Evolutionary conservation across 2,329 filamentous ascomycete genomes (phyloP).

Genomic region (Neonectria coccinea): DNA sequence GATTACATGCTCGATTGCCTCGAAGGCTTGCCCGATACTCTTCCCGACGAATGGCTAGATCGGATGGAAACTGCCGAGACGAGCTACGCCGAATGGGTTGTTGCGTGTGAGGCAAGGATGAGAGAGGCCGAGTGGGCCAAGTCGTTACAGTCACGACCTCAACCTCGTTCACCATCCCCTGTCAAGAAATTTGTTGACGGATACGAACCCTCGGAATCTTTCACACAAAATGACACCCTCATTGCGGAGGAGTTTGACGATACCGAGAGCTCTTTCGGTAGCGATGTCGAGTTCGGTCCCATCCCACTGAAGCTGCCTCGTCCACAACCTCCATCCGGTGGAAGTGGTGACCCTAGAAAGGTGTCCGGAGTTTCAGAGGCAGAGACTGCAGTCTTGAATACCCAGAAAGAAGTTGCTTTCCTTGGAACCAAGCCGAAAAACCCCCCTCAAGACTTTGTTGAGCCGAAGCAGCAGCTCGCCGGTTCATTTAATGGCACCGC

Average conservation of each 20-base stretch:
- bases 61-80: slow-evolving; percentile 83
- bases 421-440: slow-evolving; percentile 32
- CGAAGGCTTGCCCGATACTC: slow-evolving; percentile 84
- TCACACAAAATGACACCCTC: slow-evolving; percentile 23
- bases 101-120: slow-evolving; percentile 80
- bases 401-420: slow-evolving; percentile 27
- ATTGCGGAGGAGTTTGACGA: slow-evolving; percentile 32
- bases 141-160: slow-evolving; percentile 23
- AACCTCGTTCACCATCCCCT: slow-evolving; percentile 40
- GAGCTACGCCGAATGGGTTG: slow-evolving; percentile 83
- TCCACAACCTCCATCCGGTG: slow-evolving; percentile 25
- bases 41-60: slow-evolving; percentile 90
- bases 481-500: slow-evolving; percentile 34
- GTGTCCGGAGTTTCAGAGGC: slow-evolving; percentile 41
- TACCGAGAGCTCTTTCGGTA: slow-evolving; percentile 33
- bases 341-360: slow-evolving; percentile 31
- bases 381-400: slow-evolving; percentile 39
- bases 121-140: slow-evolving; percentile 71
- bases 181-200: slow-evolving; percentile 29
- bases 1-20: slow-evolving; percentile 89
- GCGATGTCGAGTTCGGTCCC: slow-evolving; percentile 30
- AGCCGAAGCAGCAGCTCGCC: slow-evolving; percentile 18
- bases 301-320: slow-evolving; percentile 40
- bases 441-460: slow-evolving; percentile 37
- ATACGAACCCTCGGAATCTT: slow-evolving; percentile 17